A percentile compares a stretch with the other conserved stretches of the same genome.
phyloP scores from a whole-genome alignment of 2,329 filamentous ascomycete genomes.

The Phoma sp. region DNA sequence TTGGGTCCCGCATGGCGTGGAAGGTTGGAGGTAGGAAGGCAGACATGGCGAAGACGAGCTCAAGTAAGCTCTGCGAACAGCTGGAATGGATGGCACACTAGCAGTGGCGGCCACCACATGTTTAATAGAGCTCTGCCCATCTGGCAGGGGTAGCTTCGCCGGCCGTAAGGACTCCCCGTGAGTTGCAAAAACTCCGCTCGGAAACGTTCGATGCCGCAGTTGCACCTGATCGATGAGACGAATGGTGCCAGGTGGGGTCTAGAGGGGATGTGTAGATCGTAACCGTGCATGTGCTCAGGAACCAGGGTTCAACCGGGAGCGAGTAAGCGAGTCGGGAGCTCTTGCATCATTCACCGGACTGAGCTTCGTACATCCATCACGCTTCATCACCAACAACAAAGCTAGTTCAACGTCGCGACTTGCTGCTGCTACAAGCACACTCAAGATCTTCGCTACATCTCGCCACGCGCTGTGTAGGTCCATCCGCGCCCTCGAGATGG shows the following conservation, averaged over 20 bases:
- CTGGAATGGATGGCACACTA: constrained; percentile 12
- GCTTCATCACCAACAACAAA: constrained; percentile 10
- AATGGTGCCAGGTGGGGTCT: constrained; percentile 14
- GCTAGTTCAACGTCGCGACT: constrained; percentile 2
- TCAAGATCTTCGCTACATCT: constrained; percentile 25
- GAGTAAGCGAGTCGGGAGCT: constrained; percentile 1
- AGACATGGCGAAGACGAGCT: constrained; percentile 27
- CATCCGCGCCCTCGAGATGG: constrained; percentile 40
- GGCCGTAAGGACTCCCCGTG: constrained; percentile 14
- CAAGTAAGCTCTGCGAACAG: constrained; percentile 14
- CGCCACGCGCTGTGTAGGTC: constrained; percentile 42
- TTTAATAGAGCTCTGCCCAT: constrained; percentile 13
- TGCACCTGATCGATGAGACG: constrained; percentile 17
- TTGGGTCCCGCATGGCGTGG: constrained; percentile 73
- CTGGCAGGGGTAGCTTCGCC: not conserved
- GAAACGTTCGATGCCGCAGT: constrained; percentile 22
- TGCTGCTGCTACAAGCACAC: constrained; percentile 14
- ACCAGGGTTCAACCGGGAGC: constrained; percentile 10
- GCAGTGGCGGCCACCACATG: constrained; percentile 10
- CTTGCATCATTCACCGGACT: constrained; percentile 8
- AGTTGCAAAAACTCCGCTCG: constrained; percentile 11
- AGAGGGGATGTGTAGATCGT: constrained; percentile 8
- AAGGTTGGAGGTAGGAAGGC: constrained; percentile 23
- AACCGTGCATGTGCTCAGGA: constrained; percentile 7
- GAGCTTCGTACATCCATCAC: constrained; percentile 20